A percentile compares a stretch with the other conserved stretches of the same genome.
phyloP scores from a whole-genome alignment of 2,329 filamentous ascomycete genomes.

The Alternaria hordeiaustralica region DNA sequence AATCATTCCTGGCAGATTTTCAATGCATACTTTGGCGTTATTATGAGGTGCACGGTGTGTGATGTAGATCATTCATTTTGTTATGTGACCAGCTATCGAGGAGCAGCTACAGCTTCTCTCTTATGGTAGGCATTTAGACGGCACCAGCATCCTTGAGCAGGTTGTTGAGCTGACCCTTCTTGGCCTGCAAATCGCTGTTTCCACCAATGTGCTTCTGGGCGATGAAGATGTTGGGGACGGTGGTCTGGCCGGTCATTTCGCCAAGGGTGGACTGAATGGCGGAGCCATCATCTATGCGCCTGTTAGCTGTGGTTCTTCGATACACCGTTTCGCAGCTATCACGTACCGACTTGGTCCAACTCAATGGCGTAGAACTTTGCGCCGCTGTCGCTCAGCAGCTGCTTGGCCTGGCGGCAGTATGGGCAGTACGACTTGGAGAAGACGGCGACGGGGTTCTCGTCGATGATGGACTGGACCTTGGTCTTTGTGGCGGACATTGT shows the following conservation, averaged over 20 bases:
- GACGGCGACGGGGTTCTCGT: conserved; percentile 88
- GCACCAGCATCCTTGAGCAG: conserved; percentile 71
- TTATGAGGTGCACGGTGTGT: neutral
- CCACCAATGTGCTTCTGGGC: conserved; percentile 89
- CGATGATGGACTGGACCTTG: conserved; percentile 85
- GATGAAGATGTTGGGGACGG: conserved; percentile 97
- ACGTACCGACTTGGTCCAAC: conserved; percentile 82
- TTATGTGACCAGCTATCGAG: neutral
- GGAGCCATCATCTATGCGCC: conserved; percentile 72
- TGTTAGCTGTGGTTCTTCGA: neutral
- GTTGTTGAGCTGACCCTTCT: conserved; percentile 67
- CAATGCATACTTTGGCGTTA: conserved; percentile 15
- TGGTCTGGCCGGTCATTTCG: conserved; percentile 81
- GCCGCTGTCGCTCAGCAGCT: conserved; percentile 70
- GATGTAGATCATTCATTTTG: neutral
- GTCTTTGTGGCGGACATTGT: conserved; percentile 82
- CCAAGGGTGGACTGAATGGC: conserved; percentile 84
- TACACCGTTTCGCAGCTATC: neutral
- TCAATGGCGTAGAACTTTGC: conserved; percentile 80
- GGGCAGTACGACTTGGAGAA: conserved; percentile 98
- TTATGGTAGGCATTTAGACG: conserved; percentile 53
- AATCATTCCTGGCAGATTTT: conserved; percentile 18
- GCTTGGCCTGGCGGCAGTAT: conserved; percentile 84
- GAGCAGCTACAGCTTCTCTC: neutral
- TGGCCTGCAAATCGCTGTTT: conserved; percentile 84